Evolutionary conservation across 768 basidiomycete species (phyloP).

Genomic region (Rhodosporidiobolus sp.): DNA sequence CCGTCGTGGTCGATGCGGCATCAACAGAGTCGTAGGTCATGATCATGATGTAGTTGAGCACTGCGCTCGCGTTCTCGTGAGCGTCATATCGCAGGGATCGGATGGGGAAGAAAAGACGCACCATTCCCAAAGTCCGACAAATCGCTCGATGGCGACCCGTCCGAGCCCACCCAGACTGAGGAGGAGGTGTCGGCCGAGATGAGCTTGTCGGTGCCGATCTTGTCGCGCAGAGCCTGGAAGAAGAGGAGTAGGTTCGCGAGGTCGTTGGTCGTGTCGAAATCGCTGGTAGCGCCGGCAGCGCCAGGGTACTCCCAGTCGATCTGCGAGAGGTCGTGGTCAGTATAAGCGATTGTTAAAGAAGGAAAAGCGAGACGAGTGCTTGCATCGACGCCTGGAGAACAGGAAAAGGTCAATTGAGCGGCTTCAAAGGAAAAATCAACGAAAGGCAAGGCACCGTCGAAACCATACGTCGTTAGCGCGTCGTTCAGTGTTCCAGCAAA

Average conservation of each 20-base stretch:
- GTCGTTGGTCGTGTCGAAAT: constrained; percentile 27
- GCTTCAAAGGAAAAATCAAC: no score
- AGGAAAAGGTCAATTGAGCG: no score
- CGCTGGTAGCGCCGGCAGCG: no score
- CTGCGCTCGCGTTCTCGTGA: no score
- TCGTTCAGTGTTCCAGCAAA: constrained; percentile 2
- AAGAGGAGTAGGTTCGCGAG: constrained; percentile 16
- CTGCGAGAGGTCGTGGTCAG: not conserved
- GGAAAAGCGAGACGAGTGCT: no score
- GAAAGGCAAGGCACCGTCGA: constrained; percentile 17
- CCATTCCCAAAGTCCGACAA: constrained; percentile 17
- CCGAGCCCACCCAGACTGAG: not conserved
- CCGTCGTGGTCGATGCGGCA: not conserved
- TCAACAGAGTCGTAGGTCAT: constrained; percentile 24
- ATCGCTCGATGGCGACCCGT: constrained; percentile 6
- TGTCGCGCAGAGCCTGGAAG: constrained; percentile 8
- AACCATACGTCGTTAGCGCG: constrained; percentile 4
- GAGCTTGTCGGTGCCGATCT: constrained; percentile 26
- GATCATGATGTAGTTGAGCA: constrained; percentile 23
- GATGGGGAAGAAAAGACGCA: no score
- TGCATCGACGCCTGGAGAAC: not conserved
- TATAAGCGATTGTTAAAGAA: not conserved
- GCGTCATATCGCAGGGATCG: no score
- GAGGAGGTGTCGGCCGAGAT: constrained; percentile 12
- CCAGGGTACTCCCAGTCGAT: constrained; percentile 18